Evolutionary conservation across 208 protist genomes (phyloP).

Genomic region (Acanthamoeba culbertsoni): DNA sequence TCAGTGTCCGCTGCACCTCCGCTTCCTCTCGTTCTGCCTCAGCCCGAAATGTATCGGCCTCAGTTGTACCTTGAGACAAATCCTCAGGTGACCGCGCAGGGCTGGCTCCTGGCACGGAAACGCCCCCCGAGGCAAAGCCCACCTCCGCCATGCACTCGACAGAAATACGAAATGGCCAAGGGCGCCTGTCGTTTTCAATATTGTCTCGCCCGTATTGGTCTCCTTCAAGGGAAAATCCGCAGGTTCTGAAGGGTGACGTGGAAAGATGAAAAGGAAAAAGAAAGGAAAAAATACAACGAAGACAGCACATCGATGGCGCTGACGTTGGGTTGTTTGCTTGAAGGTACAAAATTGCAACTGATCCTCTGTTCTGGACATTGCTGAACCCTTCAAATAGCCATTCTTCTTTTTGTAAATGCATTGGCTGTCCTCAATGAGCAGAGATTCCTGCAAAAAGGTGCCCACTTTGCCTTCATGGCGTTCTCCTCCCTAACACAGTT

Average conservation of each 20-base stretch:
- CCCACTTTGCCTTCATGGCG: background rate
- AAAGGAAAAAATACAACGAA: background rate
- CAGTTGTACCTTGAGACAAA: no score
- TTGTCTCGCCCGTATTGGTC: no score
- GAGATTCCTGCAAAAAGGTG: background rate
- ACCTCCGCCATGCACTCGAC: no score
- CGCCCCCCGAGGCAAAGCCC: background rate
- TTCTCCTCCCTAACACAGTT: background rate
- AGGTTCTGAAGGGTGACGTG: background rate
- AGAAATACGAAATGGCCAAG: no score
- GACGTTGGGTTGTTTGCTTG: background rate
- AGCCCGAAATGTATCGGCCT: background rate
- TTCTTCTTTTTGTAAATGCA: slow-evolving; percentile 21
- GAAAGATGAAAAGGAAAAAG: background rate
- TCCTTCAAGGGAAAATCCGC: background rate
- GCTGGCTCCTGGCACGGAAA: no score
- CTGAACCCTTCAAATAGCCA: background rate
- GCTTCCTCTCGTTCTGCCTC: background rate
- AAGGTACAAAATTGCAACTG: background rate
- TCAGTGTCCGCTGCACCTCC: background rate
- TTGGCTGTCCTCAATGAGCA: slow-evolving; percentile 27
- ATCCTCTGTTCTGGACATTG: background rate
- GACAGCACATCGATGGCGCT: background rate
- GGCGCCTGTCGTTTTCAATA: no score
- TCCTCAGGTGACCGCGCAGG: no score